Evolutionary conservation across 2,329 filamentous ascomycete species (phyloP).

Genomic region (Tolypocladium sp.): DNA sequence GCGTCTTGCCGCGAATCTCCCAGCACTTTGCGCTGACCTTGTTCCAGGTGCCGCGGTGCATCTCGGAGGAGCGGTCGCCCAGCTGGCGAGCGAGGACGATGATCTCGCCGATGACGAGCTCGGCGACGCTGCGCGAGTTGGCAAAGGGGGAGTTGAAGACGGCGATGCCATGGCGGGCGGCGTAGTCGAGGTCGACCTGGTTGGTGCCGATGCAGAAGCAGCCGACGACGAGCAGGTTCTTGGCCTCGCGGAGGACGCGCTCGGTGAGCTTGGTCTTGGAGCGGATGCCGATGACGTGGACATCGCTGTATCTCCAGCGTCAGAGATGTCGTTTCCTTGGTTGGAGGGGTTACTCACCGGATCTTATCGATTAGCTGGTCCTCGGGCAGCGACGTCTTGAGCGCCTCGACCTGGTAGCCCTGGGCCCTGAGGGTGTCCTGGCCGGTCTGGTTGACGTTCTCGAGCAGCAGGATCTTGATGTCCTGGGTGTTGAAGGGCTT

Average conservation of each 20-base stretch:
- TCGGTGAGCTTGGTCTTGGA: constrained; percentile 94
- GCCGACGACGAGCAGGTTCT: constrained; percentile 89
- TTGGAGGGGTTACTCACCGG: constrained; percentile 44
- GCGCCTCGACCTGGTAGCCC: constrained; percentile 90
- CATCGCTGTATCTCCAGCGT: constrained; percentile 49
- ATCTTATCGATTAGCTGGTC: constrained; percentile 97
- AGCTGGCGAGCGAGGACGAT: constrained; percentile 87
- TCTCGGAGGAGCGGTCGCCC: constrained; percentile 83
- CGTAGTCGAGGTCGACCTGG: constrained; percentile 80
- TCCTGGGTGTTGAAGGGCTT: constrained; percentile 95
- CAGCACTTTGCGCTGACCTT: constrained; percentile 96
- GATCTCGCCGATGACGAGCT: constrained; percentile 90
- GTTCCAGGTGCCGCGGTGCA: constrained; percentile 94
- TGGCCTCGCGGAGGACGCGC: constrained; percentile 76
- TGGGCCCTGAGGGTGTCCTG: constrained; percentile 72
- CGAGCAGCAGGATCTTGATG: constrained; percentile 89
- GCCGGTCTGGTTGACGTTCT: constrained; percentile 92
- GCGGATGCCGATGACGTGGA: constrained; percentile 95
- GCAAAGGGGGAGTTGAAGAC: constrained; percentile 99
- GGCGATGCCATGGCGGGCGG: constrained; percentile 77
- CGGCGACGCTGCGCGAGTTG: constrained; percentile 94
- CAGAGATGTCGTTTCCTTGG: not conserved
- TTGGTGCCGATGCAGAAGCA: constrained; percentile 99
- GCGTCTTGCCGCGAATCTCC: constrained; percentile 96
- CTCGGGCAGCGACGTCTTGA: constrained; percentile 84